Percentiles rank a stretch among this genome's conserved stretches.
Evolutionary conservation across 768 basidiomycete species (phyloP).

Genomic region (Gloeophyllum trabeum): DNA sequence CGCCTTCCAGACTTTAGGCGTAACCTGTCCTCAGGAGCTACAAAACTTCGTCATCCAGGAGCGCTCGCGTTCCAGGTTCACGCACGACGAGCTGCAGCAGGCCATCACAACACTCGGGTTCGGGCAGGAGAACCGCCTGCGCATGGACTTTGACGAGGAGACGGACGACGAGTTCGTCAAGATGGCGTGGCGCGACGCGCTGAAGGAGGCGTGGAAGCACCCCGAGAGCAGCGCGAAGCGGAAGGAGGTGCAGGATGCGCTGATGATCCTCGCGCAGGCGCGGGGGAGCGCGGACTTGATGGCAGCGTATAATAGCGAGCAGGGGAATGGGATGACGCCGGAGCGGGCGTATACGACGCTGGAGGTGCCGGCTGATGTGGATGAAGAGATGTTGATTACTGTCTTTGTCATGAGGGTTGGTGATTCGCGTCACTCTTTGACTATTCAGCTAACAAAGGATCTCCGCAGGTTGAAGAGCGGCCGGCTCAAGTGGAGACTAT

Average conservation of each 20-base stretch:
- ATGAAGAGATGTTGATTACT: constrained; percentile 69
- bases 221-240: constrained; percentile 33
- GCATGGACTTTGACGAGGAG: constrained; percentile 61
- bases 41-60: constrained; percentile 53
- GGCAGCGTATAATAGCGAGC: constrained; percentile 40
- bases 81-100: constrained; percentile 36
- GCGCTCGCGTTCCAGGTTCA: constrained; percentile 53
- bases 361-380: constrained; percentile 58
- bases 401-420: constrained; percentile 61
- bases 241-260: constrained; percentile 51
- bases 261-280: constrained; percentile 57
- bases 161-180: constrained; percentile 61
- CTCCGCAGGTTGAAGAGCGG: constrained; percentile 62
- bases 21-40: constrained; percentile 33
- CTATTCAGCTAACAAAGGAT: too few species aligned
- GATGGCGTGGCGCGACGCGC: constrained; percentile 53
- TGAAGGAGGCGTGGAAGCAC: constrained; percentile 43
- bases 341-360: constrained; percentile 62
- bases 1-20: constrained; percentile 35
- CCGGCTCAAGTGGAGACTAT: constrained; percentile 58
- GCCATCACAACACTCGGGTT: constrained; percentile 53
- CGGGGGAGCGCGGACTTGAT: constrained; percentile 39
- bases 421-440: constrained; percentile 11
- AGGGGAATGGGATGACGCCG: constrained; percentile 51
- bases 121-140: constrained; percentile 42